Evolutionary conservation across 1,284 basidiomycete species (phyloP).

Genomic region (Afroboletus lepidellus): DNA sequence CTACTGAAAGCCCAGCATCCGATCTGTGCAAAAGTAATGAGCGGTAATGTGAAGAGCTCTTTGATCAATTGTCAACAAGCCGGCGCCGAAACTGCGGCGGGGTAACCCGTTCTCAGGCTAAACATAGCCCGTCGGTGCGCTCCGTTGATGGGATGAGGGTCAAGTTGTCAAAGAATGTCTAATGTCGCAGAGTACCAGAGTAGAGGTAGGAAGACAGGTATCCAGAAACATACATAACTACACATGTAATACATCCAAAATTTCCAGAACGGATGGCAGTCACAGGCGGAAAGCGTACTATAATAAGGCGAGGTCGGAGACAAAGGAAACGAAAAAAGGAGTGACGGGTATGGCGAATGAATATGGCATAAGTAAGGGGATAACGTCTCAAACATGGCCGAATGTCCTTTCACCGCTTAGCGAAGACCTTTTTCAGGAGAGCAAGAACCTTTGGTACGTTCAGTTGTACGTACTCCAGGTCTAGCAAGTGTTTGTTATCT

Average conservation of each 20-base stretch:
- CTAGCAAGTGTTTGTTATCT: slow-evolving; percentile 93
- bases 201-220: slow-evolving; percentile 33
- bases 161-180: not conserved
- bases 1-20: slow-evolving; percentile 24
- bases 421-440: slow-evolving; percentile 89
- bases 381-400: slow-evolving; percentile 28
- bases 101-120: not conserved
- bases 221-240: slow-evolving; percentile 40
- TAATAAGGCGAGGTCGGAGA: slow-evolving; percentile 19
- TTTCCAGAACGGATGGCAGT: slow-evolving; percentile 32
- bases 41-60: not conserved
- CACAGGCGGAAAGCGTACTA: slow-evolving; percentile 17
- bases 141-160: not conserved
- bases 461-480: slow-evolving; percentile 96
- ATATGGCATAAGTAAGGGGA: slow-evolving; percentile 34
- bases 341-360: slow-evolving; percentile 31
- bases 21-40: not conserved
- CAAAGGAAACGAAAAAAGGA: slow-evolving; percentile 15
- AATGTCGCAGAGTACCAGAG: slow-evolving; percentile 12
- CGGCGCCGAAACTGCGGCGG: not conserved
- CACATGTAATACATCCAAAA: slow-evolving; percentile 35
- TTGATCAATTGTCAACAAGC: not conserved
- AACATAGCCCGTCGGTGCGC: not conserved
- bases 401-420: slow-evolving; percentile 61
- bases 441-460: slow-evolving; percentile 94